These are phyloP conservation scores for Phytopythium oedochilum DNA, from an alignment of 352 stramenopile species.

Conservation along the genomic window DNA sequence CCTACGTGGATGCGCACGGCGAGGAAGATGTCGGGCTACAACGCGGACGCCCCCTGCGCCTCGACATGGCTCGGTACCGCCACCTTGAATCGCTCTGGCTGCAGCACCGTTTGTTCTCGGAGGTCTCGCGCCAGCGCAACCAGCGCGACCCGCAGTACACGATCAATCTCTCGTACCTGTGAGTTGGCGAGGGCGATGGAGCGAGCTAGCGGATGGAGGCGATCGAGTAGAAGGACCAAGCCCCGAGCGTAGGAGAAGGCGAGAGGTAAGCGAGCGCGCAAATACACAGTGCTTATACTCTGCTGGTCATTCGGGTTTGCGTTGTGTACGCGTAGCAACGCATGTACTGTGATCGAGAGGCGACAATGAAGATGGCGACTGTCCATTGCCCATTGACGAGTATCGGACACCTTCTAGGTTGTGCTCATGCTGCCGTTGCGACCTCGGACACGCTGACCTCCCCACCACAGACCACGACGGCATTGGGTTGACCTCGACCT, in stretches of 20 bases:
- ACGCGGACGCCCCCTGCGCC: conserved; percentile 67
- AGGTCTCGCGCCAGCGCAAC: conserved; percentile 85
- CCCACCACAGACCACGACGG: no score
- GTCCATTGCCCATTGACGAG: no score
- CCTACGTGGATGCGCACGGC: conserved; percentile 82
- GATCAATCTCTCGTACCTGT: conserved; percentile 85
- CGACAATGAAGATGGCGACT: no score
- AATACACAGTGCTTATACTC: no score
- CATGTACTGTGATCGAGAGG: no score
- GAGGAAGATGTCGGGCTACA: conserved; percentile 84
- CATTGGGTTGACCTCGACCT: no score
- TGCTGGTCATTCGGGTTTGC: no score
- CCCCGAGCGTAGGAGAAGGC: neutral
- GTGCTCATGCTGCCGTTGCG: no score
- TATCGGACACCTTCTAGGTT: no score
- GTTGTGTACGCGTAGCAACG: no score
- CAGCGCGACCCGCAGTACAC: conserved; percentile 84
- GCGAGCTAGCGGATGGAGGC: neutral
- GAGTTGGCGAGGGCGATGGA: conserved; percentile 8
- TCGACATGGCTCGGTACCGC: conserved; percentile 67
- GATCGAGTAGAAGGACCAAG: neutral
- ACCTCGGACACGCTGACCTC: no score
- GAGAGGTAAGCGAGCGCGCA: neutral
- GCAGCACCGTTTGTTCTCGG: conserved; percentile 77
- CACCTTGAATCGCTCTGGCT: conserved; percentile 83